Evolutionary conservation across 495 filamentous ascomycete species (phyloP), one percentile per base, ranked within the genome.

Genomic region (Niebla homalea): DNA sequence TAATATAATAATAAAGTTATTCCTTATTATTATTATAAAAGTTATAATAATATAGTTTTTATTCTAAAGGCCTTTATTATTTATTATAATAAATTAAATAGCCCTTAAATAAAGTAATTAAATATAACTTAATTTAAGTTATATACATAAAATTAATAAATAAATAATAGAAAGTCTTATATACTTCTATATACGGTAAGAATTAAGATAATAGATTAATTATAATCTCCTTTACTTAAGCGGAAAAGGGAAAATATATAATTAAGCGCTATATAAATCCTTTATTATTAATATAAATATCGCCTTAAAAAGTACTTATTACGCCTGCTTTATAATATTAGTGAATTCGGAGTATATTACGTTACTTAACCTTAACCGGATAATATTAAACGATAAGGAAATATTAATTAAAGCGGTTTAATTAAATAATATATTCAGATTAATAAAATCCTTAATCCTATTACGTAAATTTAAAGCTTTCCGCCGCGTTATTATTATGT

Each of bases 201-300:
- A 32, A 1, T 37, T 48, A 6, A 48, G n/a, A 48, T 48, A 48
- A 48, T 48, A 48, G 6, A 35, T 25, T 37, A 37, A 29, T 37
- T 37, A 48, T 4, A 48, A 32, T 18, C 16, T 16, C 1, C 15
- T n/a, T 37, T 48, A 48, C 15, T 29, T 36, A 32, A 48, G 25
- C 14, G 18, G 14, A 35, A 48, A 48, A 35, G 19, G 26, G 2
- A 48, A 48, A 37, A 36, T 16, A 35, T 19, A 19, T 36, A 48
- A 37, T 25, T 25, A n/a, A 35, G 14, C 36, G 36, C 11, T 16
- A 37, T 48, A 48, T 22, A 8, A 6, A 14, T 41, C 14, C n/a
- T 19, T 41, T 19, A 19, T 41, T 22, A 19, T 15, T 6, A 6
- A 6, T 6, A 15, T 41, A 19, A 41, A 11, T 1, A 41, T 41